Evolutionary conservation across 495 filamentous ascomycete genomes (phyloP).

Genomic region (Hypoxylon lienhwacheense): DNA sequence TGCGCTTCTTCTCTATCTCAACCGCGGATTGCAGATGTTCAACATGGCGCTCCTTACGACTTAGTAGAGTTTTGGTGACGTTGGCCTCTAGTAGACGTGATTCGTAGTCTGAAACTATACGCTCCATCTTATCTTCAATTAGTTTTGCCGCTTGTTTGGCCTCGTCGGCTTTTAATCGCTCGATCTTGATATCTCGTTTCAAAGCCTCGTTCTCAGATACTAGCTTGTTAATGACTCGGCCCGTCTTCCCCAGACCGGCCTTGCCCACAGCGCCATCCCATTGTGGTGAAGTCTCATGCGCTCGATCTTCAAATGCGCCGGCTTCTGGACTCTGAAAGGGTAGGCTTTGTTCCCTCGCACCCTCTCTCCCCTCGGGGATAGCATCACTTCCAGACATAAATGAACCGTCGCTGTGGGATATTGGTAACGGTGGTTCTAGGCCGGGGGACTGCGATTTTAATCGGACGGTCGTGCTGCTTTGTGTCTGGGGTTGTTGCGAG

Average conservation of each 20-base stretch:
- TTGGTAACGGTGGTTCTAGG: conserved; percentile 9
- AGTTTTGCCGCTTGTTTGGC: conserved; percentile 70
- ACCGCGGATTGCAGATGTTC: conserved; percentile 69
- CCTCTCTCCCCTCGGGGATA: conserved; percentile 20
- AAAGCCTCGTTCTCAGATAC: conserved; percentile 87
- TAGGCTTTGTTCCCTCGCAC: conserved; percentile 11
- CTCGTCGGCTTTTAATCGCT: conserved; percentile 72
- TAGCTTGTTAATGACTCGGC: conserved; percentile 87
- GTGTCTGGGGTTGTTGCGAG: conserved; percentile 38
- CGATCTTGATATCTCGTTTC: conserved; percentile 75
- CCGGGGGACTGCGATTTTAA: conserved; percentile 38
- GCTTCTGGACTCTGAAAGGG: conserved; percentile 32
- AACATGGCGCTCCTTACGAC: conserved; percentile 78
- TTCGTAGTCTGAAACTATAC: conserved; percentile 66
- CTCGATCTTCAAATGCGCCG: conserved; percentile 40
- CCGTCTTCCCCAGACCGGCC: conserved; percentile 82
- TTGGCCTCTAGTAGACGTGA: conserved; percentile 70
- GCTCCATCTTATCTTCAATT: conserved; percentile 71
- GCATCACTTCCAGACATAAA: conserved; percentile 29
- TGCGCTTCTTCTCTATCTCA: conserved; percentile 65
- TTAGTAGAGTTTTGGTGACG: conserved; percentile 68
- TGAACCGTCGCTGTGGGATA: conserved; percentile 19
- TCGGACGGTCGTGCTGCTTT: conserved; percentile 35
- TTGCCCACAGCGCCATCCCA: conserved; percentile 80
- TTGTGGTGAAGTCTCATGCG: conserved; percentile 34